Base-by-base conservation (phyloP, 495 filamentous ascomycete genomes). In the Aspergillus funiculosus region DNA sequence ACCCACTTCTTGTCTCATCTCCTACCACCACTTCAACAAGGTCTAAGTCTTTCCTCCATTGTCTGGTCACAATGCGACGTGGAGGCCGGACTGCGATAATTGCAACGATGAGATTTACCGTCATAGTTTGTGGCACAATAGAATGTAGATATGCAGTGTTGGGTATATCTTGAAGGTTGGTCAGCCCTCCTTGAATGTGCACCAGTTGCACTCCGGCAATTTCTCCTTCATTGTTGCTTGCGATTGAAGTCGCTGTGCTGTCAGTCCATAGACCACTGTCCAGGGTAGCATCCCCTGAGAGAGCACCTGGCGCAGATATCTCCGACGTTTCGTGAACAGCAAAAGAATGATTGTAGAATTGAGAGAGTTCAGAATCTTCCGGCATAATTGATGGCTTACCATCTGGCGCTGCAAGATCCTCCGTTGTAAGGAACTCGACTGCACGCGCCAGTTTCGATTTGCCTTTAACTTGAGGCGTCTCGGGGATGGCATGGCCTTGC, bases 1-100 rank as follows among this genome's bases (percentile, higher is more conserved):
- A 94, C 10, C 86, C 86, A 9, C 85, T 80, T 38, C 74, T 78
- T 2, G 88, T 92, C 43, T 95, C 88, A 57, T 97, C 91, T 9
- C 85, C 89, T 1, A 95, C 86, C 1, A 89, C 72, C 4, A 94
- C 60, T 55, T 94, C 88, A 25, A 89, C 66, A 0, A 94, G 72
- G 25, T 83, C 73, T 34, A 82, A 73, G 32, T 65, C 64, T 18
- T 52, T 60, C 46, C 65, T 69, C 62, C 69, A 70, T 51, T 68
- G 67, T 38, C 68, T 67, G 0, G 76, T 76, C 19, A 64, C 66
- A 29, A 84, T 68, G 17, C 71, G 74, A n/a, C 85, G 81, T 2
- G 82, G 74, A 21, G 79, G 70, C 4, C 82, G 72, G 37, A 89
- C 72, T 25, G 82, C 78, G 43, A 95, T 82, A 48, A 96, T 68